Evolutionary conservation across 495 filamentous ascomycete species (phyloP).

Genomic region (Penicillium ochrochloron): DNA sequence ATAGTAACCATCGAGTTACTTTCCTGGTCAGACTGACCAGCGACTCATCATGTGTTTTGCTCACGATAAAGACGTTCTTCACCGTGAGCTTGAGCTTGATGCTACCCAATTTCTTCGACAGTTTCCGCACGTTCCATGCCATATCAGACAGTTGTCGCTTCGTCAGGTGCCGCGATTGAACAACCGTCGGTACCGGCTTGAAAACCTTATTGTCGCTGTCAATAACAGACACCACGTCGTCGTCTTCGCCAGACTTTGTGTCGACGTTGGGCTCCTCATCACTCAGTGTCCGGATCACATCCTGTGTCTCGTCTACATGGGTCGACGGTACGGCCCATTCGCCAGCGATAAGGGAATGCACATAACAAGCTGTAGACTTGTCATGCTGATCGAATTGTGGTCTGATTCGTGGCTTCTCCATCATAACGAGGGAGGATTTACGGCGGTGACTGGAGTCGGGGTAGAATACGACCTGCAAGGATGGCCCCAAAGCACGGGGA

Average conservation of each 20-base stretch:
- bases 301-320: constrained; percentile 36
- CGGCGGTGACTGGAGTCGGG: constrained; percentile 72
- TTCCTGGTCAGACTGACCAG: constrained; percentile 80
- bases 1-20: constrained; percentile 84
- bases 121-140: constrained; percentile 91
- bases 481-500: not conserved
- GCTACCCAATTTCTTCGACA: constrained; percentile 82
- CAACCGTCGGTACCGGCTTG: constrained; percentile 35
- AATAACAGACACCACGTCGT: constrained; percentile 25
- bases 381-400: constrained; percentile 45
- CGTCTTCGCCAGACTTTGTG: constrained; percentile 21
- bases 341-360: constrained; percentile 77
- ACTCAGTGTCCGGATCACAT: constrained; percentile 28
- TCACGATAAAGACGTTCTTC: constrained; percentile 83
- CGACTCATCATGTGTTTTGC: constrained; percentile 83
- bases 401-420: constrained; percentile 49
- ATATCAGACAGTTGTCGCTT: constrained; percentile 94
- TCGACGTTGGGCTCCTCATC: constrained; percentile 30
- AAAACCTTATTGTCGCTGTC: constrained; percentile 28
- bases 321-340: constrained; percentile 41
- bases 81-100: constrained; percentile 80
- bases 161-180: constrained; percentile 73
- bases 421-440: constrained; percentile 80
- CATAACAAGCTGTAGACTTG: constrained; percentile 73
- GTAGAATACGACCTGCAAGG: constrained; percentile 72